phyloP scores from a whole-genome alignment of 768 basidiomycete species.

The Ephemerocybe angulata region DNA sequence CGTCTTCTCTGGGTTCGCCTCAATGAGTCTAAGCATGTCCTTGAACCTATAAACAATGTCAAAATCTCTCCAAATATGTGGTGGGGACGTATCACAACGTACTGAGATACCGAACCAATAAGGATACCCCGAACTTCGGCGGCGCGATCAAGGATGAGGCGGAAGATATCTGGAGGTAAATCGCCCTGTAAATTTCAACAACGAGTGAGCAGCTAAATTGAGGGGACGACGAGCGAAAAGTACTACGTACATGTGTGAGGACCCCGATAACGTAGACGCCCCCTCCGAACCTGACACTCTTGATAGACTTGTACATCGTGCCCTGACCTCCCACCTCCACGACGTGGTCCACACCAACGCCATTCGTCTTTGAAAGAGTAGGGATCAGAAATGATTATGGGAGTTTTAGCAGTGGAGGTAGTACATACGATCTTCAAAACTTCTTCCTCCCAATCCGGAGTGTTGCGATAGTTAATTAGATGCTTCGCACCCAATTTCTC shows the following conservation, averaged over 20 bases:
- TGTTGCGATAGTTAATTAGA: slow-evolving; percentile 59
- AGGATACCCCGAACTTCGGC: slow-evolving; percentile 48
- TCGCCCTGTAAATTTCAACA: background rate
- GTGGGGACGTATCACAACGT: slow-evolving; percentile 15
- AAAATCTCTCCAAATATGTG: background rate
- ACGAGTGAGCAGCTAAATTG: too few species aligned
- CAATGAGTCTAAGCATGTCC: slow-evolving; percentile 47
- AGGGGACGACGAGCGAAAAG: too few species aligned
- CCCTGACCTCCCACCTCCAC: slow-evolving; percentile 20
- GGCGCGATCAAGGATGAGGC: slow-evolving; percentile 33
- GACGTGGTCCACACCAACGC: background rate
- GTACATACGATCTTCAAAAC: slow-evolving; percentile 42
- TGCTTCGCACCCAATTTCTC: slow-evolving; percentile 49
- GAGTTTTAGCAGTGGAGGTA: too few species aligned
- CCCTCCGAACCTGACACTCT: slow-evolving; percentile 38
- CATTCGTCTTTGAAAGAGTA: too few species aligned
- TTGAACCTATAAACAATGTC: slow-evolving; percentile 37
- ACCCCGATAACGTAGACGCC: slow-evolving; percentile 48
- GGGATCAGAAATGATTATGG: too few species aligned
- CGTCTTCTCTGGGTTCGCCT: slow-evolving; percentile 37
- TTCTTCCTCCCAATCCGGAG: slow-evolving; percentile 55
- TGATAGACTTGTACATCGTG: slow-evolving; percentile 44
- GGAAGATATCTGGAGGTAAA: slow-evolving; percentile 27
- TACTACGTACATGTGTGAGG: slow-evolving; percentile 40
- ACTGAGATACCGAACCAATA: slow-evolving; percentile 59